Evolutionary conservation across 1,139 yeast species (phyloP), one percentile per base, ranked within the genome.

Genomic region (Eremothecium cymbalariae): DNA sequence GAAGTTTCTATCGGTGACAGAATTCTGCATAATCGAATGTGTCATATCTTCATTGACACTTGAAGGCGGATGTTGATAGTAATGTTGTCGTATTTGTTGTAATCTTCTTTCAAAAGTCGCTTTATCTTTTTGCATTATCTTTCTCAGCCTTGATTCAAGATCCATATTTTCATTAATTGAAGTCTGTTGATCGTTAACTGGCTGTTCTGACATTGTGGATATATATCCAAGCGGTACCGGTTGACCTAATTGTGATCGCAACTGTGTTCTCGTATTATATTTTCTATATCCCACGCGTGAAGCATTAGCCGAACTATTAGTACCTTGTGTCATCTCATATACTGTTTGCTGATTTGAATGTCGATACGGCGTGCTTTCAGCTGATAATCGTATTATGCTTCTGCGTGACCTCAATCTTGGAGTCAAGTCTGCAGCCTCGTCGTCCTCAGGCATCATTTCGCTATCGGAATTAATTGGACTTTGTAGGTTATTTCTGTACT

Each of bases 361-460:
- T 16, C 14, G n/a, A 17, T 16, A 27, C n/a, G 46, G 40, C 9
- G 43, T 35, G 14, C 31, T 35, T 11, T 33, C 32, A 11, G 38
- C 30, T 8, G 43, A 34, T 12, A 36, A 21, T 18, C 44, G 37
- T 14, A 46, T 23, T 6, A 46, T 40, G 24, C 50, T 46, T 13
- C 41, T 36, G 18, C 42, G 41, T 6, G 50, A 44, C 33, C 45
- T 39, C 28, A 46, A 38, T 22, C 33, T 42, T 4, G 53, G 53
- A 2, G 51, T 47, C 24, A 47, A 43, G n/a, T 42, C 43, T 11
- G 38, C 39, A 23, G 38, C 41, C 17, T 32, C 36, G 12, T 26
- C 33, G 11, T 37, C 20, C n/a, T 23, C 33, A 8, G 8, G 12
- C 8, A 23, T 7, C n/a, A 16, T 27, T n/a, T 27, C 30, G 3